Base-by-base conservation (phyloP, 495 filamentous ascomycete genomes). In the Daldinia loculata region DNA sequence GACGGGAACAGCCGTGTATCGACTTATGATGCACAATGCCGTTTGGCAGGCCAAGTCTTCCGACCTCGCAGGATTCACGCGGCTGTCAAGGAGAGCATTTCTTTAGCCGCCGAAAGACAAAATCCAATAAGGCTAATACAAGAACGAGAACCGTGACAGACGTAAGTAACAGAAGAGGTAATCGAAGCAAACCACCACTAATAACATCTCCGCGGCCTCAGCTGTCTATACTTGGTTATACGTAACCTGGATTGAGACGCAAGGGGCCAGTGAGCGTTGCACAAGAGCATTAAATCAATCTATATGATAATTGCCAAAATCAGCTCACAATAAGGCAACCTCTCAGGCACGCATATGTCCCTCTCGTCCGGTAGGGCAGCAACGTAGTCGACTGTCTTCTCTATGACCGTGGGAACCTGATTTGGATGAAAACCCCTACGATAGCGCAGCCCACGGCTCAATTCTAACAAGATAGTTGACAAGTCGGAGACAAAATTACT, bases 361-460 rank as follows among this genome's bases (percentile, higher is more conserved):
- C 66, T 59, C 66, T 73, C 56, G 57, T 63, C 61, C 70, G 62
- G 66, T 73, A 73, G 58, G 70, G 66, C 66, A 66, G 30, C 70
- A 73, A 73, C 57, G 52, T 59, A 62, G 70, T 41, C 9, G 45
- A 66, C 52, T 41, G 6, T 56, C 43, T 29, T 58, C 26, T 15
- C 51, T 43, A 38, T 56, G 39, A 27, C 51, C 57, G 50, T 66
- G 62, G 57, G 62, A 59, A 56, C 70, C 61, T 51, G 58, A 63
- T 51, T 55, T 61, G 51, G 58, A 66, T 43, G 39, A 55, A 67
- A 39, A 32, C 50, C 48, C 52, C 30, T 5, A 55, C 15, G 30
- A 5, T 45, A 52, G 41, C 26, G 53, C 30, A 48, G 45, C 48
- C 38, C 43, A 63, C 63, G 29, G 32, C 45, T 63, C 36, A 59